Evolutionary conservation across 768 basidiomycete genomes (phyloP).

Genomic region (Boletellus ananiceps): DNA sequence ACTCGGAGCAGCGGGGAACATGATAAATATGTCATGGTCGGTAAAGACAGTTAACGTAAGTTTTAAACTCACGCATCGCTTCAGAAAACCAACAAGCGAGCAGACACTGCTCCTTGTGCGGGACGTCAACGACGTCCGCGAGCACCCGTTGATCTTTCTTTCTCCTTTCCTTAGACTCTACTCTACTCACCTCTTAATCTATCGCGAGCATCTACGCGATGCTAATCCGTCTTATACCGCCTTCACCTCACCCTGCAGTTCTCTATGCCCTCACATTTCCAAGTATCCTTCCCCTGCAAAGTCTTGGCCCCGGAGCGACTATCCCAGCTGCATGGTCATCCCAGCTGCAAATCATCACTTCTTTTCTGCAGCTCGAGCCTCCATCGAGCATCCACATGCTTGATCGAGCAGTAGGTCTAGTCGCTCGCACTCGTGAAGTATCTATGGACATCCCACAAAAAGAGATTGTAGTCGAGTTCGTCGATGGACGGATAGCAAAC

Average conservation of each 20-base stretch:
- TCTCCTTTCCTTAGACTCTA: slow-evolving; percentile 18
- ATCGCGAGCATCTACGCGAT: slow-evolving; percentile 31
- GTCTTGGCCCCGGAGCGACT: slow-evolving; percentile 30
- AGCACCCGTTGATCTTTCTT: slow-evolving; percentile 4
- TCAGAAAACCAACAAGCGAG: slow-evolving; percentile 27
- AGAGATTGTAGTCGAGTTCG: slow-evolving; percentile 49
- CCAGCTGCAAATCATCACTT: slow-evolving; percentile 46
- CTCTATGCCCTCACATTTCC: slow-evolving; percentile 56
- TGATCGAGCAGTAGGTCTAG: slow-evolving; percentile 56
- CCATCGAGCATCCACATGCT: slow-evolving; percentile 52
- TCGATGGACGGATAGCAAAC: slow-evolving; percentile 50
- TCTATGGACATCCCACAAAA: slow-evolving; percentile 50
- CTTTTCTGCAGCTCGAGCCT: slow-evolving; percentile 48
- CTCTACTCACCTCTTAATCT: slow-evolving; percentile 25
- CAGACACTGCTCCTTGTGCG: slow-evolving; percentile 20
- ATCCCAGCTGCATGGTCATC: slow-evolving; percentile 51
- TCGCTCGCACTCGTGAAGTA: slow-evolving; percentile 54
- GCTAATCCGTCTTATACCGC: slow-evolving; percentile 53
- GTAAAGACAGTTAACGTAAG: slow-evolving; percentile 27
- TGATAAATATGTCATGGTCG: slow-evolving; percentile 2
- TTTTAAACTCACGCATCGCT: slow-evolving; percentile 29
- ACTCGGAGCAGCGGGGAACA: slow-evolving; percentile 1
- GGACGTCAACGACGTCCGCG: slow-evolving; percentile 28
- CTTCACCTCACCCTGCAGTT: slow-evolving; percentile 46
- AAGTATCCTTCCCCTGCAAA: slow-evolving; percentile 31